Evolutionary conservation across 805 yeast genomes (phyloP), one percentile per base, ranked within the genome.

Genomic region (Kuraishia piskuri): DNA sequence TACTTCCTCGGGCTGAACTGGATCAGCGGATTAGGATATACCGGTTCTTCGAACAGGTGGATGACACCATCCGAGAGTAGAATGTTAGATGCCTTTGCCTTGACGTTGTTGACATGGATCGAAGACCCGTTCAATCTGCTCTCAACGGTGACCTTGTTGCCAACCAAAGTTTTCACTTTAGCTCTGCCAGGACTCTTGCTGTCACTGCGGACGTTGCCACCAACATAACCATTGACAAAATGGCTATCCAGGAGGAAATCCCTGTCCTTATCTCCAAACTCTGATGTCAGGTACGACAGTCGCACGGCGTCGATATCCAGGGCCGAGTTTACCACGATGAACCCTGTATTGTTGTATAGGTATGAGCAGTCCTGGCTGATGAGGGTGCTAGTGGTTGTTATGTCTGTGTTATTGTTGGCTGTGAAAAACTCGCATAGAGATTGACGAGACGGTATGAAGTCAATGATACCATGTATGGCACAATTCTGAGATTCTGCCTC

Each of bases 401-500:
- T 23, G 22, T 22, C 40, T 12, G 36, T 47, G 25, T n/a, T 25
- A 9, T 20, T 22, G n/a, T 57, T 24, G 19, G 51, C 26, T 8
- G 25, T 26, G 40, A 80, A 55, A 10, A 75, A 60, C 2, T 71
- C 71, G 49, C 70, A 60, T 73, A 74, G 25, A 5, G 49, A 22
- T 10, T 9, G 9, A 22, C 21, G 49, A n/a, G 23, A n/a, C 31
- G 23, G 70, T 1, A 86, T 57, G 10, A 77, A 59, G 19, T 68
- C 59, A 53, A 79, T 80, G 1, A 86, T 72, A 1, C 87, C 90
- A 55, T 86, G 89, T 12, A 89, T 79, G 25, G 78, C 79, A 0
- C 91, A 80, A 58, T 81, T 74, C 59, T 84, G 88, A 48, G 81
- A 78, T 51, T 75, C 74, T 1, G 94, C 89, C 51, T 65, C 68